Evolutionary conservation across 2,329 filamentous ascomycete genomes (phyloP).

Genomic region (Colletotrichum musicola): DNA sequence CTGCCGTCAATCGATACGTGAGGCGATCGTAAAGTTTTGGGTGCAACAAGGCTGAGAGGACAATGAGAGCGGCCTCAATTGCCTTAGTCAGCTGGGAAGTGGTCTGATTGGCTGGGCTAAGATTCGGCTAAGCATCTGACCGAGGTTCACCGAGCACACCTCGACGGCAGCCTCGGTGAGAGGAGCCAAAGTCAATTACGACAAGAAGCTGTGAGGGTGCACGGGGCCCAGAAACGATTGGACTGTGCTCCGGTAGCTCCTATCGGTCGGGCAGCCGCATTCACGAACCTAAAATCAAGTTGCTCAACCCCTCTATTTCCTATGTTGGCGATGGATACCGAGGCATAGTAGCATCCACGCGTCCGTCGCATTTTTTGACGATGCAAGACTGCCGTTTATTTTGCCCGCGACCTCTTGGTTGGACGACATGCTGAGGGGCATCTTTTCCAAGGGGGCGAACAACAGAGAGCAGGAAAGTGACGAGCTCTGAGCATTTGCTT

Average conservation of each 20-base stretch:
- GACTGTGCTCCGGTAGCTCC: neutral
- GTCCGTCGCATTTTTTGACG: neutral
- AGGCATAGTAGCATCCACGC: conserved; percentile 18
- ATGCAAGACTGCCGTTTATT: neutral
- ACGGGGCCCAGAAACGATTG: conserved; percentile 17
- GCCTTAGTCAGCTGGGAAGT: conserved; percentile 8
- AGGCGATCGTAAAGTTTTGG: conserved; percentile 35
- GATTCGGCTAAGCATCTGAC: neutral
- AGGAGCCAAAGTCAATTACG: conserved; percentile 7
- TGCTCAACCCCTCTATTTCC: conserved; percentile 15
- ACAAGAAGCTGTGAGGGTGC: conserved; percentile 15
- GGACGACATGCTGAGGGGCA: too few relatives aligned
- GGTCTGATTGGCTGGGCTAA: conserved; percentile 16
- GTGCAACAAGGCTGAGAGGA: conserved; percentile 26
- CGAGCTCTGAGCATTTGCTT: conserved; percentile 29
- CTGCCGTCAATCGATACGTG: neutral
- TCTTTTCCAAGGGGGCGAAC: too few relatives aligned
- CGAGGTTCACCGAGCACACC: neutral
- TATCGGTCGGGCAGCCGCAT: neutral
- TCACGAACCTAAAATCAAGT: conserved; percentile 2
- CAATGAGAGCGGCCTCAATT: neutral
- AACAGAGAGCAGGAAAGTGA: neutral
- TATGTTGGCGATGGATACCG: conserved; percentile 1
- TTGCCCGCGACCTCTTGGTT: too few relatives aligned
- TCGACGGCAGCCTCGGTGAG: neutral